Percentiles rank a stretch among this genome's conserved stretches.
phyloP scores from a whole-genome alignment of 495 filamentous ascomycete genomes.

The Penicillium egyptiacum region DNA sequence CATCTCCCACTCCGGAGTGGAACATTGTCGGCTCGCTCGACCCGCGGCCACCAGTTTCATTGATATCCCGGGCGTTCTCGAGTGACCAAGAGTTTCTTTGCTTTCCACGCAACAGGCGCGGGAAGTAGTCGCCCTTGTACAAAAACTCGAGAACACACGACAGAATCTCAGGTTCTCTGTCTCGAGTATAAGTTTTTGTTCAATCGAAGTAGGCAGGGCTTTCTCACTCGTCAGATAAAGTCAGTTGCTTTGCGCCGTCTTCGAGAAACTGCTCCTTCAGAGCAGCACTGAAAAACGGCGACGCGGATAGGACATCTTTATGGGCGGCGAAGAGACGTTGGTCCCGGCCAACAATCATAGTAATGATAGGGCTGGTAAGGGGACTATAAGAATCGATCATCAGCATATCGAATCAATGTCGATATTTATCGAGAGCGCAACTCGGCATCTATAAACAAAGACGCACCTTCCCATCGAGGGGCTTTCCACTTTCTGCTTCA shows the following conservation, averaged over 20 bases:
- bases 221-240: constrained; percentile 58
- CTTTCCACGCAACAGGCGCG: constrained; percentile 51
- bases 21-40: constrained; percentile 75
- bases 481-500: constrained; percentile 64
- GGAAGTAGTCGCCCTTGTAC: constrained; percentile 72
- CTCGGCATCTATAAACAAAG: constrained; percentile 8
- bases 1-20: constrained; percentile 62
- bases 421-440: not conserved
- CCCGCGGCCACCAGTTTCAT: constrained; percentile 54
- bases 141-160: constrained; percentile 68
- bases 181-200: not conserved
- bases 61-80: constrained; percentile 56
- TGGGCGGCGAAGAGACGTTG: constrained; percentile 76
- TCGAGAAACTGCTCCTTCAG: constrained; percentile 59
- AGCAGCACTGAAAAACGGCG: constrained; percentile 57
- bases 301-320: constrained; percentile 62
- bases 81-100: constrained; percentile 62
- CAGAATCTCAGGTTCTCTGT: constrained; percentile 61
- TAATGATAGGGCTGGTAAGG: constrained; percentile 77
- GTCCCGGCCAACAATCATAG: constrained; percentile 75
- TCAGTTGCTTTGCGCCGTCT: constrained; percentile 53
- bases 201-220: not conserved
- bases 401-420: constrained; percentile 1
- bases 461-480: constrained; percentile 50
- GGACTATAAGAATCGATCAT: constrained; percentile 38